These are phyloP conservation scores for Mortierella sp. DNA, from an alignment of 371 early-diverging fungal genomes.

Conservation along the genomic window DNA sequence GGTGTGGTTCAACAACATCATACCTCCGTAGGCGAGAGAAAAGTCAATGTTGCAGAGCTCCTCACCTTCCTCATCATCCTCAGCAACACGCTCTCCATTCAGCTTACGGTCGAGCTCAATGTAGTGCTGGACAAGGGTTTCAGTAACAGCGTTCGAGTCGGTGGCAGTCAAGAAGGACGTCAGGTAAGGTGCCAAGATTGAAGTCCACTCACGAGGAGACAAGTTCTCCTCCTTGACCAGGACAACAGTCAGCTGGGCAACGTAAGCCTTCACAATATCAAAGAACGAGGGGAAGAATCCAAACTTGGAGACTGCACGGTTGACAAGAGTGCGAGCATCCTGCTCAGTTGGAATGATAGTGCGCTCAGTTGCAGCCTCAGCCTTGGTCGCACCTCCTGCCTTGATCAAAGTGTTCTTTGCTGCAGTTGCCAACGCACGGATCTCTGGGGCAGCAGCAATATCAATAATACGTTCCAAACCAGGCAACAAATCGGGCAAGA, in stretches of 20 bases:
- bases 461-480: constrained; percentile 72
- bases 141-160: constrained; percentile 55
- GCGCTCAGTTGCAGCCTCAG: constrained; percentile 45
- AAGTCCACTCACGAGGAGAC: constrained; percentile 59
- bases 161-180: constrained; percentile 57
- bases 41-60: constrained; percentile 82
- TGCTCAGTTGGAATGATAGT: constrained; percentile 52
- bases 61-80: constrained; percentile 71
- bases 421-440: constrained; percentile 65
- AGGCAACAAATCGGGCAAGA: constrained; percentile 75
- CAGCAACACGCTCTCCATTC: constrained; percentile 56
- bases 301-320: constrained; percentile 58
- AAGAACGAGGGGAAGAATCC: constrained; percentile 68
- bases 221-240: constrained; percentile 63
- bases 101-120: constrained; percentile 51
- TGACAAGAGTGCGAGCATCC: constrained; percentile 57
- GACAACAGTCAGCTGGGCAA: constrained; percentile 57
- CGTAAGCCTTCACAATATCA: constrained; percentile 55
- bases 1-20: constrained; percentile 82
- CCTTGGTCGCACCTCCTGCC: constrained; percentile 62
- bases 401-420: constrained; percentile 65
- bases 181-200: constrained; percentile 54
- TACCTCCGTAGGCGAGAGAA: constrained; percentile 85
- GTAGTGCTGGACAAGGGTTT: constrained; percentile 52
- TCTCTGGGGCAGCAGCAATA: constrained; percentile 68